phyloP scores from a whole-genome alignment of 1,284 basidiomycete species.

The Caloboletus firmus region DNA sequence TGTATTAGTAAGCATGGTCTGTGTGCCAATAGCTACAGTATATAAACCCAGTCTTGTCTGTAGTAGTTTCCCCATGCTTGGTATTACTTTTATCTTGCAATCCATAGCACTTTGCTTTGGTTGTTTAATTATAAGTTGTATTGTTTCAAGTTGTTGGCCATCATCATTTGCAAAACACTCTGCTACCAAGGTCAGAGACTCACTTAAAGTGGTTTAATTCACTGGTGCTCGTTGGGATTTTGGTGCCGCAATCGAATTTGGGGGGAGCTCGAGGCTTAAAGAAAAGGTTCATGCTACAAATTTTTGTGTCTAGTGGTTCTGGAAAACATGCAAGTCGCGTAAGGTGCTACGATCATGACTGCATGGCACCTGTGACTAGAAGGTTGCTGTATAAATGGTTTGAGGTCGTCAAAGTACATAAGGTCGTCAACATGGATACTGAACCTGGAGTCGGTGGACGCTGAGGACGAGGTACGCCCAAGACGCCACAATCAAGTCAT shows the following conservation, averaged over 20 bases:
- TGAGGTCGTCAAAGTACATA: constrained; percentile 30
- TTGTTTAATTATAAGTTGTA: too few species aligned
- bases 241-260: too few species aligned
- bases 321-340: constrained; percentile 6
- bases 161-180: too few species aligned
- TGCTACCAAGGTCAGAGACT: background rate
- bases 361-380: constrained; percentile 11
- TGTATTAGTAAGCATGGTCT: too few species aligned
- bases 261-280: background rate
- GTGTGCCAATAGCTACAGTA: too few species aligned
- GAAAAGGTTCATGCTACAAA: background rate
- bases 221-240: background rate
- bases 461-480: constrained; percentile 12
- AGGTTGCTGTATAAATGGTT: constrained; percentile 12
- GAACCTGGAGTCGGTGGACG: constrained; percentile 17
- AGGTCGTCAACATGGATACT: constrained; percentile 26
- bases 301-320: constrained; percentile 8
- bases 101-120: too few species aligned
- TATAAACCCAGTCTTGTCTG: too few species aligned
- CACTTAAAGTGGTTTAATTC: background rate
- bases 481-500: constrained; percentile 14
- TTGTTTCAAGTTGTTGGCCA: too few species aligned
- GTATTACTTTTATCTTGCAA: too few species aligned
- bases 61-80: too few species aligned
- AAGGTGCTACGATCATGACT: constrained; percentile 10